phyloP scores from a whole-genome alignment of 2,329 filamentous ascomycete species.

The Penicillium palitans region DNA sequence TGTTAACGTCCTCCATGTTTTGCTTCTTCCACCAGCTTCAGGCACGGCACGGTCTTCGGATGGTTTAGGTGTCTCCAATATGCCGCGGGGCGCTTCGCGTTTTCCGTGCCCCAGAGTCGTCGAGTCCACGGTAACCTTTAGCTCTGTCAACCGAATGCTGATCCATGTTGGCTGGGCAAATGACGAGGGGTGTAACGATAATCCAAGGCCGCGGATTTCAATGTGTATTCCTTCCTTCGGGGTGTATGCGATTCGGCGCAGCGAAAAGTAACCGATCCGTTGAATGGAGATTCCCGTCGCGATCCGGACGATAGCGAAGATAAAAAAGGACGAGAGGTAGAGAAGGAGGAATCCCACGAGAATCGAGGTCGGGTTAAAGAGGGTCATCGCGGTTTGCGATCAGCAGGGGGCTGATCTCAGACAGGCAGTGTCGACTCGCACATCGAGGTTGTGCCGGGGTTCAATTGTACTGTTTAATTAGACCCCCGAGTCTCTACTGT shows the following conservation, averaged over 20 bases:
- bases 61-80: constrained; percentile 25
- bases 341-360: constrained; percentile 80
- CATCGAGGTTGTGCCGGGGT: constrained; percentile 19
- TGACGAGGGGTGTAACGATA: constrained; percentile 87
- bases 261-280: constrained; percentile 85
- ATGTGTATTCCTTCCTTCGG: constrained; percentile 85
- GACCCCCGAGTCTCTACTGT: constrained; percentile 12
- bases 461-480: constrained; percentile 10
- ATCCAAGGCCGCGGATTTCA: constrained; percentile 82
- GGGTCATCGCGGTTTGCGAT: constrained; percentile 45
- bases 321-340: constrained; percentile 87
- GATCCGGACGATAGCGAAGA: constrained; percentile 91
- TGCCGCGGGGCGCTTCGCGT: constrained; percentile 18
- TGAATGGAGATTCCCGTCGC: constrained; percentile 94
- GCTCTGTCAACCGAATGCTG: constrained; percentile 82
- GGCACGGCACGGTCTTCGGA: constrained; percentile 25
- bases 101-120: constrained; percentile 53
- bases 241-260: constrained; percentile 86
- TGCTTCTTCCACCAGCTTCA: constrained; percentile 52
- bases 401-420: constrained; percentile 34
- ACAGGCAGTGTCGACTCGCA: constrained; percentile 17
- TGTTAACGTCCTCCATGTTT: constrained; percentile 78
- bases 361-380: constrained; percentile 70
- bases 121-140: constrained; percentile 80
- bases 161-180: constrained; percentile 97